phyloP scores from a whole-genome alignment of 176 grass and related monocot genomes.

The Eremochloa ophiuroides region DNA sequence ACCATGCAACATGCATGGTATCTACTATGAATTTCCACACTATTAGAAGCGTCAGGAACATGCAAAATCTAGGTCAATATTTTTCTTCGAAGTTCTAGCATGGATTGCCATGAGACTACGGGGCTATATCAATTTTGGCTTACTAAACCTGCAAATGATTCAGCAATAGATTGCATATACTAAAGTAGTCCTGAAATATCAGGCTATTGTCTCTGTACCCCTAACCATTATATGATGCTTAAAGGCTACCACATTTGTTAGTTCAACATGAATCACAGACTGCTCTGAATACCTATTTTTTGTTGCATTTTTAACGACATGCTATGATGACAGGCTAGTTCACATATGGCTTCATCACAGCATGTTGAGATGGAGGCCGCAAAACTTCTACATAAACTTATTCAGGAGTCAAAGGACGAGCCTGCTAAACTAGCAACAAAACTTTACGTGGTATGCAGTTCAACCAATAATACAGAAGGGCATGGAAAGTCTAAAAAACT shows the following conservation, averaged over 20 bases:
- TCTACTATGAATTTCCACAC: not conserved
- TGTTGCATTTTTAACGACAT: not conserved
- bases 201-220: not conserved
- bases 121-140: not conserved
- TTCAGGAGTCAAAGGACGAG: slow-evolving; percentile 96
- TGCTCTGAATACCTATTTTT: not conserved
- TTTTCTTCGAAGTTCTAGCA: slow-evolving; percentile 13
- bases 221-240: not conserved
- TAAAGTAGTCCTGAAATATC: slow-evolving; percentile 12
- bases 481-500: slow-evolving; percentile 1
- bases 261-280: not conserved
- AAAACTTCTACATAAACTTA: slow-evolving; percentile 95
- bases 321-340: slow-evolving; percentile 23
- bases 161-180: not conserved
- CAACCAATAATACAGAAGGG: not conserved
- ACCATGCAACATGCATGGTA: not conserved
- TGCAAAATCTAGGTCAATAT: not conserved
- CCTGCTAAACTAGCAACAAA: slow-evolving; percentile 92
- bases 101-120: slow-evolving; percentile 8
- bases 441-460: slow-evolving; percentile 80
- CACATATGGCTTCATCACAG: slow-evolving; percentile 76
- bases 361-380: slow-evolving; percentile 97
- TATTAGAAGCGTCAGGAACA: not conserved
- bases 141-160: slow-evolving; percentile 16
- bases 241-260: not conserved